These are phyloP conservation scores for Shiraia sp. DNA, from an alignment of 2,329 filamentous ascomycete species.

Conservation along the genomic window DNA sequence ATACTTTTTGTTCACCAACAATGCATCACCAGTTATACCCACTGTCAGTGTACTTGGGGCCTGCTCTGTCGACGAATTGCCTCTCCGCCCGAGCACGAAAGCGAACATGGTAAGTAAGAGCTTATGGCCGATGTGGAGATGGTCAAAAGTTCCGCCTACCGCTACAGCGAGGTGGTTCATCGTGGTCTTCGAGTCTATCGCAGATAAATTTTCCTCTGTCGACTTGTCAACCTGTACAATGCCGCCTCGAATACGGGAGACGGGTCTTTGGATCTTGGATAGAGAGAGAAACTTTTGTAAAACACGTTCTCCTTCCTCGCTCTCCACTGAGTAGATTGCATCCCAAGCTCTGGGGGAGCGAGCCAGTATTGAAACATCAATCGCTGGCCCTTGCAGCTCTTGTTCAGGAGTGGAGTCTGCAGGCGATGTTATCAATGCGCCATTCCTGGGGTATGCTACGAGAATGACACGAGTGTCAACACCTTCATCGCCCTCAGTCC, in stretches of 20 bases:
- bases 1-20: constrained; percentile 88
- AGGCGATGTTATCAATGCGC: constrained; percentile 24
- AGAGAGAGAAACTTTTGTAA: constrained; percentile 51
- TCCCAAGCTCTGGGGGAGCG: constrained; percentile 62
- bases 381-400: constrained; percentile 53
- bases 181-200: constrained; percentile 4
- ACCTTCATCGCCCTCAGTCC: constrained; percentile 68
- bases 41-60: constrained; percentile 66
- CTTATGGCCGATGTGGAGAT: constrained; percentile 94
- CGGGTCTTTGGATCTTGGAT: constrained; percentile 24
- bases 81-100: constrained; percentile 62
- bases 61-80: constrained; percentile 11
- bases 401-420: constrained; percentile 32
- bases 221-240: constrained; percentile 31
- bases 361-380: constrained; percentile 54
- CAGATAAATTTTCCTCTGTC: constrained; percentile 3
- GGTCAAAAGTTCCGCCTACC: constrained; percentile 94
- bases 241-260: constrained; percentile 42
- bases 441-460: constrained; percentile 61
- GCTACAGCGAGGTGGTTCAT: constrained; percentile 67
- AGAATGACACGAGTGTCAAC: constrained; percentile 78
- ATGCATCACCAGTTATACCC: constrained; percentile 84
- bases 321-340: constrained; percentile 67
- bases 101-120: constrained; percentile 88
- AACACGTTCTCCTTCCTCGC: constrained; percentile 65